Evolutionary conservation across 2,329 filamentous ascomycete species (phyloP), one percentile per base, ranked within the genome.

Genomic region (Alternaria sp.): DNA sequence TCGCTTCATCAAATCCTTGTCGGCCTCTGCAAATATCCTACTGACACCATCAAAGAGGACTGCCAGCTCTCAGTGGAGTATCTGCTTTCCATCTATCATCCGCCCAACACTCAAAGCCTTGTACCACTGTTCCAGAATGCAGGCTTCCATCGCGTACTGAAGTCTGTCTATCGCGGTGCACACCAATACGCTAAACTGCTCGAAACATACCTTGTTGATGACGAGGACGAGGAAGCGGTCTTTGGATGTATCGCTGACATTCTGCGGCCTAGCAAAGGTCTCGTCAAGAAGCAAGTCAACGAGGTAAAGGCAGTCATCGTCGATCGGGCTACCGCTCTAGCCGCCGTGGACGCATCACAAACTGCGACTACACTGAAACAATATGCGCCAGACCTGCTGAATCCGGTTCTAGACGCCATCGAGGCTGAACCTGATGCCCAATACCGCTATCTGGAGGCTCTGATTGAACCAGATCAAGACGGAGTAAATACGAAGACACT

Each of bases 41-140:
- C 89, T 3, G 83, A 86, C 11, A 91, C 94, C 62, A 85, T 98
- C 70, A 90, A 90, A 4, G 94, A 97, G 55, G 95, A 99, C 78
- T 96, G 94, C 45, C 94, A 99, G 79, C 86, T 99, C n/a, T 99
- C 95, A 74, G 91, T 92, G 1, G 95, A 99, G 79, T 99, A 99
- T 76, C 82, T 99, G 1, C 84, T 99, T 20, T 98, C 96, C 0
- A 88, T 95, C 5, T 97, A 98, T 74, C 93, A 95, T 57, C 95
- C 96, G 16, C 89, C 94, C 4, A 91, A 97, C 73, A 85, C 95
- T 62, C 84, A 89, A 32, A 85, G 84, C 10, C 82, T 98, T 69
- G 90, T 98, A 61, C 89, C 92, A 0, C 81, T 92, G 0, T 92
- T 98, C 70, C 87, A 89, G 67, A 84, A 89, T 64, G 94, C 95